These are phyloP conservation scores for Alternaria brassicae DNA, from an alignment of 2,329 filamentous ascomycete species.

Conservation along the genomic window DNA sequence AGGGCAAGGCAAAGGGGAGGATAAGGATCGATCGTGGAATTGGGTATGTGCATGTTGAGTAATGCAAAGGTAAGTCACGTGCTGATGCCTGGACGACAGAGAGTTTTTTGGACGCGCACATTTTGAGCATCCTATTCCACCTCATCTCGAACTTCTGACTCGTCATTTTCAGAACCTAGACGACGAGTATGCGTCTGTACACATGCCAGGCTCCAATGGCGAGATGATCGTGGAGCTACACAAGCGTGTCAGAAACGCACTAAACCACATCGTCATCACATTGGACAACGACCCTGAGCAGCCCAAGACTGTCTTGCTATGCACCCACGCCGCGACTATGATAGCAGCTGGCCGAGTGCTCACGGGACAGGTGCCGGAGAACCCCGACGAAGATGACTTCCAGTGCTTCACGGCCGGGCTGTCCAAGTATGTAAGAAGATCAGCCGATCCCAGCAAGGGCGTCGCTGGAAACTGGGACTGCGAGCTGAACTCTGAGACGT, in stretches of 20 bases:
- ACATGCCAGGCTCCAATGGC: conserved; percentile 74
- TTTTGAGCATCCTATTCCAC: conserved; percentile 84
- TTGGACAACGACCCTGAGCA: conserved; percentile 72
- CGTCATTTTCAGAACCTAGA: conserved; percentile 72
- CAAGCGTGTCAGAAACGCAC: conserved; percentile 73
- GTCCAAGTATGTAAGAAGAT: conserved; percentile 68
- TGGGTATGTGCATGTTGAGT: conserved; percentile 50
- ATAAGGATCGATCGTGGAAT: conserved; percentile 62
- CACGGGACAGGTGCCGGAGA: conserved; percentile 77
- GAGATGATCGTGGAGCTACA: conserved; percentile 84
- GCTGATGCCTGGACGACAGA: background rate
- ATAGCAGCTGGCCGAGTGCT: conserved; percentile 85
- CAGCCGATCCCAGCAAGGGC: conserved; percentile 60
- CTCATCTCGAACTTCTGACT: conserved; percentile 65
- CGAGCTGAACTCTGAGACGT: conserved; percentile 81
- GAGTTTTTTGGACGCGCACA: conserved; percentile 92
- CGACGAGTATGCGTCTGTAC: conserved; percentile 64
- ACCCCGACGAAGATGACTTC: conserved; percentile 79
- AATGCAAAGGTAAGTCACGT: background rate
- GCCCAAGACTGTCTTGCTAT: conserved; percentile 75
- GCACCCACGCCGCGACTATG: conserved; percentile 87
- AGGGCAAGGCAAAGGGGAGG: conserved; percentile 47
- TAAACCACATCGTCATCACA: conserved; percentile 73
- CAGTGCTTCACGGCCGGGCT: conserved; percentile 82
- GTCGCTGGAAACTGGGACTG: conserved; percentile 83